phyloP scores from a whole-genome alignment of 2,329 filamentous ascomycete species.

The Fusarium albidum region DNA sequence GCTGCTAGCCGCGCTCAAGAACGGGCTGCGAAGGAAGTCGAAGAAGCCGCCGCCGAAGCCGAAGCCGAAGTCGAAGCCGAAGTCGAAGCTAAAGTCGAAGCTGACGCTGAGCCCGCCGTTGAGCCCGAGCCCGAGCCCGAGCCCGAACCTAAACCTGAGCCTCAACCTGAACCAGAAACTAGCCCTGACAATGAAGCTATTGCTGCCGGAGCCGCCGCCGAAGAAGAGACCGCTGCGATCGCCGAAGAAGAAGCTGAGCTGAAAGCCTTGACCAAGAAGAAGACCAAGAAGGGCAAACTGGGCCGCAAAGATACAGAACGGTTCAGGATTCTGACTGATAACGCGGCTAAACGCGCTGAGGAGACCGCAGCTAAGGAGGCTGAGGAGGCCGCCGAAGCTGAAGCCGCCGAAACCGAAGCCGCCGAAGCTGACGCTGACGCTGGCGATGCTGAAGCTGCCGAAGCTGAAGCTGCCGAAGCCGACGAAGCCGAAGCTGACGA shows the following conservation, averaged over 20 bases:
- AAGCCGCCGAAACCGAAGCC: constrained; percentile 28
- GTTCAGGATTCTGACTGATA: constrained; percentile 21
- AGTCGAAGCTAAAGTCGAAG: constrained; percentile 32
- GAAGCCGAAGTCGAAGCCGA: constrained; percentile 38
- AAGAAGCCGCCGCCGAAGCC: constrained; percentile 23
- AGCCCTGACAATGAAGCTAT: constrained; percentile 5
- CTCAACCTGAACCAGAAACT: constrained; percentile 27
- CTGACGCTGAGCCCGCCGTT: constrained; percentile 37
- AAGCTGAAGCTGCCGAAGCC: constrained; percentile 2
- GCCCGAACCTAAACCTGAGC: no score
- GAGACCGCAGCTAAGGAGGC: constrained; percentile 36
- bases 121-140: no score
- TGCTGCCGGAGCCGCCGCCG: constrained; percentile 6
- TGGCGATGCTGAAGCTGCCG: no score
- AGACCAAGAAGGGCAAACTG: constrained; percentile 45
- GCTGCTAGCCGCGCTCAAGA: constrained; percentile 18
- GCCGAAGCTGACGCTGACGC: constrained; percentile 14
- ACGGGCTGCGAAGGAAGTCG: constrained; percentile 15
- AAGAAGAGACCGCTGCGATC: constrained; percentile 38
- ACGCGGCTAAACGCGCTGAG: constrained; percentile 26
- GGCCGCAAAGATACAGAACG: constrained; percentile 37
- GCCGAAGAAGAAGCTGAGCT: constrained; percentile 50
- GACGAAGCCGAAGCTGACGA: constrained; percentile 29
- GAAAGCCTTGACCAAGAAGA: constrained; percentile 47
- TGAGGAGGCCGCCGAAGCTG: constrained; percentile 38